Conservation (phyloP, 176 grass and related monocot genomes). For the Carex parvula region DNA sequence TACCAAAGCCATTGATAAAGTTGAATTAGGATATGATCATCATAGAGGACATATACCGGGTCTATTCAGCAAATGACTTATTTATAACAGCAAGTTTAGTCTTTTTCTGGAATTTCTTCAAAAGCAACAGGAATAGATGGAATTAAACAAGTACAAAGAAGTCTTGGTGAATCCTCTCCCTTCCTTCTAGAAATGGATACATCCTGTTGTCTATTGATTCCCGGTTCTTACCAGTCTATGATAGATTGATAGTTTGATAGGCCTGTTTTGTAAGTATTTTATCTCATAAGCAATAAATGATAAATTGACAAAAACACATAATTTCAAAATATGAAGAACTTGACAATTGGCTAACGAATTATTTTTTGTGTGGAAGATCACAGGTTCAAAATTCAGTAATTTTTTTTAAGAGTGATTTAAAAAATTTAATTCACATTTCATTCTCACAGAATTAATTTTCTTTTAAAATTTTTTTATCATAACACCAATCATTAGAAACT, state of each 20-base stretch:
- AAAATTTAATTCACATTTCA: too few species aligned
- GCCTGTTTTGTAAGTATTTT: neutral
- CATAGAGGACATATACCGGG: slow-evolving; percentile 24
- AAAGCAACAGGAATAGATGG: slow-evolving; percentile 33
- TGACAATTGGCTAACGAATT: too few species aligned
- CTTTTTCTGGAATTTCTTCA: slow-evolving; percentile 6
- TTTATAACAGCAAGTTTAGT: slow-evolving; percentile 39
- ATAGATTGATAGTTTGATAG: neutral
- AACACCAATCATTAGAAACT: too few species aligned
- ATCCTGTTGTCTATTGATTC: neutral
- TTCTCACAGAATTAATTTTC: too few species aligned
- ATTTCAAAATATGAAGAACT: neutral
- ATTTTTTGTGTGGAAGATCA: too few species aligned
- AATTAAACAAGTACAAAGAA: slow-evolving; percentile 7
- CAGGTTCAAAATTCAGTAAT: too few species aligned
- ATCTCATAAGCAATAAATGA: neutral
- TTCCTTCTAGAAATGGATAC: neutral
- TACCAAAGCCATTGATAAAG: slow-evolving; percentile 36
- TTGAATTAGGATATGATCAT: slow-evolving; percentile 23
- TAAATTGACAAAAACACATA: neutral
- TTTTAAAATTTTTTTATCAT: too few species aligned
- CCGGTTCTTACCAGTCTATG: neutral
- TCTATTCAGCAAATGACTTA: slow-evolving; percentile 23
- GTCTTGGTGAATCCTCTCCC: neutral
- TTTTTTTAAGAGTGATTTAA: too few species aligned